A percentile compares a stretch with the other conserved stretches of the same genome.
Conservation (phyloP, 768 basidiomycete genomes). For the Termitomyces sp. region DNA sequence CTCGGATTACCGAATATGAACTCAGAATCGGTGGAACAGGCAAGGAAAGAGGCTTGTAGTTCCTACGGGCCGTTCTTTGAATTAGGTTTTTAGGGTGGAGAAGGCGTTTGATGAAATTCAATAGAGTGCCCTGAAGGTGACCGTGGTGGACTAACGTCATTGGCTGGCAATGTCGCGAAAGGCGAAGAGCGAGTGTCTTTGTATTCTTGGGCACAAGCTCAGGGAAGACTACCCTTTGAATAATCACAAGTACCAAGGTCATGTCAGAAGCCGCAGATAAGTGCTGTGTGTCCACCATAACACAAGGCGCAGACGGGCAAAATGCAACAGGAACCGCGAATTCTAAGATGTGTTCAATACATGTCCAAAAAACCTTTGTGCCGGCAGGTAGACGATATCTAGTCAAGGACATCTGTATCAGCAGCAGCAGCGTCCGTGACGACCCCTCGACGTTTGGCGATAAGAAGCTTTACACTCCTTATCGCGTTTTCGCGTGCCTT, state of each 20-base stretch:
- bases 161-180: background rate
- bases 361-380: background rate
- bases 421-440: background rate
- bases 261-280: background rate
- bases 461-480: conserved; percentile 48
- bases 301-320: background rate
- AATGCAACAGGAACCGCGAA: background rate
- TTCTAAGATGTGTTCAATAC: background rate
- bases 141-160: background rate
- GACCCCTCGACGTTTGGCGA: conserved; percentile 31
- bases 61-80: background rate
- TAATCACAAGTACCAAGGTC: background rate
- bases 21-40: background rate
- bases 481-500: conserved; percentile 67
- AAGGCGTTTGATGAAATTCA: background rate
- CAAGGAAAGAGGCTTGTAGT: background rate
- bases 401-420: background rate
- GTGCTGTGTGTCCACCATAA: background rate
- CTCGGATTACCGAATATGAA: background rate
- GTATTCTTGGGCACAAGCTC: background rate
- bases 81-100: background rate
- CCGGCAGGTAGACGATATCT: background rate
- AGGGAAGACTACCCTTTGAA: background rate
- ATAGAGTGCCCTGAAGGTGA: no score
- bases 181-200: background rate